Evolutionary conservation across 192 early-diverging fungal species (phyloP).

Genomic region (Coemansia sp.): DNA sequence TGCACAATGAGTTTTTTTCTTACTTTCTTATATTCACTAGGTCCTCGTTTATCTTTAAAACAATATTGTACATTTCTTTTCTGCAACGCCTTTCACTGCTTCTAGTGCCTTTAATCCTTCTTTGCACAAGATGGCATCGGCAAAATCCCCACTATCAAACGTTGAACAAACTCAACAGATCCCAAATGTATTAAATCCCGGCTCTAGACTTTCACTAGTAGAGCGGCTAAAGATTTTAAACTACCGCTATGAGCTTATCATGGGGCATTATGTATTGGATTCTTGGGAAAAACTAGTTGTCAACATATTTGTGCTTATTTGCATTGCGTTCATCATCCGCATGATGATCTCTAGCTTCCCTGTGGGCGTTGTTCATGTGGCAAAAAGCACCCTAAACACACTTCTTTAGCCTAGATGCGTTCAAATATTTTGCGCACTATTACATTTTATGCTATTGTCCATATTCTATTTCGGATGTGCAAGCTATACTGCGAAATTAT

Average conservation of each 20-base stretch:
- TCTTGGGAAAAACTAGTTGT: conserved; percentile 85
- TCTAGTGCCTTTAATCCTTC: background rate
- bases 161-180: background rate
- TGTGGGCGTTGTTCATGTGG: background rate
- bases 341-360: conserved; percentile 22
- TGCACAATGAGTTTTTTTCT: background rate
- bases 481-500: background rate
- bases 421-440: background rate
- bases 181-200: background rate
- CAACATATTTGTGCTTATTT: conserved; percentile 29
- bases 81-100: background rate
- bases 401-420: background rate
- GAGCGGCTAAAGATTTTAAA: conserved; percentile 57
- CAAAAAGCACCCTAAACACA: conserved; percentile 1
- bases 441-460: background rate
- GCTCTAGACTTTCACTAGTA: background rate
- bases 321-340: conserved; percentile 21
- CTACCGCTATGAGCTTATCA: conserved; percentile 82
- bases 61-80: background rate
- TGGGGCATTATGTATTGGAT: conserved; percentile 88
- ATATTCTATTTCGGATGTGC: background rate
- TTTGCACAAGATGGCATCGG: background rate
- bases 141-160: background rate
- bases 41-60: background rate
- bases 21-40: background rate